phyloP scores from a whole-genome alignment of 768 basidiomycete genomes.

The Fistulinella prunicolor region DNA sequence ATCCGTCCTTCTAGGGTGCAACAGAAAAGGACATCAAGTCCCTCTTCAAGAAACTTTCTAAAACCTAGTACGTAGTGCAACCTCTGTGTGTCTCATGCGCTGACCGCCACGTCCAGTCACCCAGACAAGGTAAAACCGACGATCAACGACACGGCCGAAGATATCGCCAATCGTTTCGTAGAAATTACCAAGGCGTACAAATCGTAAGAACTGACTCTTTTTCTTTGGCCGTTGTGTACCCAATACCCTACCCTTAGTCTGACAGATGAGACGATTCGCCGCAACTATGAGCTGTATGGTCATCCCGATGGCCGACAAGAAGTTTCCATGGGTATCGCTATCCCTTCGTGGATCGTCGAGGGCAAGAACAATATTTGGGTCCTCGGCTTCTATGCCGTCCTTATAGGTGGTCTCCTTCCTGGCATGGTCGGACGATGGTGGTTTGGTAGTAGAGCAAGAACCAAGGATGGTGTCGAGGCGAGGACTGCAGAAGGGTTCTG shows the following conservation, averaged over 20 bases:
- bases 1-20: conserved; percentile 42
- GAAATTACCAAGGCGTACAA: conserved; percentile 98
- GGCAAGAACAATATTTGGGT: conserved; percentile 91
- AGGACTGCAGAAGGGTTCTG: conserved; percentile 85
- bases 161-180: conserved; percentile 83
- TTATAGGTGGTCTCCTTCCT: conserved; percentile 88
- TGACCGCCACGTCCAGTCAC: conserved; percentile 46
- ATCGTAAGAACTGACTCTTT: conserved; percentile 47
- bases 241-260: conserved; percentile 45
- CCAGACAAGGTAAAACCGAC: conserved; percentile 92
- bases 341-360: conserved; percentile 92
- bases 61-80: conserved; percentile 62
- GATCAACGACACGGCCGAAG: conserved; percentile 81
- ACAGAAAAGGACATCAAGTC: conserved; percentile 93
- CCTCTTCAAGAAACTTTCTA: conserved; percentile 89
- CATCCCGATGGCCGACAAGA: conserved; percentile 98
- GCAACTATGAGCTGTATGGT: conserved; percentile 85
- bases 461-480: conserved; percentile 87
- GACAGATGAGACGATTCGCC: conserved; percentile 88
- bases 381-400: conserved; percentile 77
- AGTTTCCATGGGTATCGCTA: conserved; percentile 89
- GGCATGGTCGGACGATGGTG: conserved; percentile 93
- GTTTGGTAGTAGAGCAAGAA: conserved; percentile 87
- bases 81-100: neutral
- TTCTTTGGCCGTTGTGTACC: neutral